Evolutionary conservation across 352 stramenopile species (phyloP).

Genomic region (Globisporangium lucens): DNA sequence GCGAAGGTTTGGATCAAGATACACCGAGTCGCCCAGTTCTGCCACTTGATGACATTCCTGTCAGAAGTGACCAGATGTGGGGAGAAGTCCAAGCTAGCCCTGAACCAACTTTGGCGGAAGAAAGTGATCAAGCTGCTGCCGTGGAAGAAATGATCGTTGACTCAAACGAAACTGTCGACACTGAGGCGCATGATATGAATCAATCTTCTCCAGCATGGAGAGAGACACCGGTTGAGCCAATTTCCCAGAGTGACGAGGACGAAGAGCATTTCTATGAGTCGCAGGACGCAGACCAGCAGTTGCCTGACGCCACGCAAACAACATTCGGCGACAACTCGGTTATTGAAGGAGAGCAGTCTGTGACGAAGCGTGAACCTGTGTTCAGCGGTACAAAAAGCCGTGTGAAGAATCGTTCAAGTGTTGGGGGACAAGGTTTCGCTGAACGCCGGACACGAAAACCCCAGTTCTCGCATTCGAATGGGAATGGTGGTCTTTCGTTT

Average conservation of each 20-base stretch:
- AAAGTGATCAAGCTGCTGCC: neutral
- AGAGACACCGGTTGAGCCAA: neutral
- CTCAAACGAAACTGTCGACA: neutral
- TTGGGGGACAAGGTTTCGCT: neutral
- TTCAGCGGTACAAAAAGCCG: neutral
- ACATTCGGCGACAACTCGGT: neutral
- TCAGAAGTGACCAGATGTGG: neutral
- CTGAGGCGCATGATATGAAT: neutral
- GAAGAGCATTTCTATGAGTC: neutral
- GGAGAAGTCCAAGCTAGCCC: neutral
- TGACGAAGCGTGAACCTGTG: neutral
- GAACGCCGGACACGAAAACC: constrained; percentile 6
- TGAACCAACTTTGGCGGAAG: neutral
- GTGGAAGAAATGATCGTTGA: constrained; percentile 11
- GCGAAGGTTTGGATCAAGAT: neutral
- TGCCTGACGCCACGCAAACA: constrained; percentile 1
- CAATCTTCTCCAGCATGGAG: neutral
- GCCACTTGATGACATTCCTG: neutral
- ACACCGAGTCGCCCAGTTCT: neutral
- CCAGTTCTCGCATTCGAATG: constrained; percentile 7
- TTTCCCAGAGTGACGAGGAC: neutral
- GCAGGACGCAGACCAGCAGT: neutral
- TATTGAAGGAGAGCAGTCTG: neutral
- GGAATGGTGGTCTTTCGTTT: constrained; percentile 23
- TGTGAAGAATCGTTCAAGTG: constrained; percentile 1